Evolutionary conservation across 306 rosid genomes (phyloP).

Genomic region (Carpinus viminea): DNA sequence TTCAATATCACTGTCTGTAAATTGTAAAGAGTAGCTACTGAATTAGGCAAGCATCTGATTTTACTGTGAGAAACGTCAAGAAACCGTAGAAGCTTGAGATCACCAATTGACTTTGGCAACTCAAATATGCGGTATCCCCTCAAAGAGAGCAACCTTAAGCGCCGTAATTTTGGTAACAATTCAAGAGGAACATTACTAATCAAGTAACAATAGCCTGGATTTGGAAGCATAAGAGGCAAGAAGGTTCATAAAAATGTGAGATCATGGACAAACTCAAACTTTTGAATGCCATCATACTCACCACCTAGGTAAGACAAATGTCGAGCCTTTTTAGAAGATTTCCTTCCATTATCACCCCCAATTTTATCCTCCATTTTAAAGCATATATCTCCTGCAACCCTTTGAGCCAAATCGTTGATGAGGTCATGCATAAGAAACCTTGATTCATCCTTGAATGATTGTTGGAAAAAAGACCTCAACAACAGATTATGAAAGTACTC

Average conservation of each 20-base stretch:
- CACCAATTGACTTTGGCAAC: neutral
- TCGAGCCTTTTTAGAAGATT: neutral
- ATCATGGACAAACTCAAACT: neutral
- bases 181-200: neutral
- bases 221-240: neutral
- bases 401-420: slow-evolving; percentile 2
- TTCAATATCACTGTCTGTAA: slow-evolving; percentile 2
- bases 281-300: too few relatives aligned
- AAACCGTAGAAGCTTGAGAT: neutral
- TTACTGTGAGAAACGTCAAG: neutral
- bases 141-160: neutral
- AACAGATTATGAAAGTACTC: neutral
- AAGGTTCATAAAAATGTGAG: slow-evolving; percentile 61
- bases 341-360: too few relatives aligned
- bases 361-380: rapidly evolving
- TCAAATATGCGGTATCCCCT: neutral
- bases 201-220: too few relatives aligned
- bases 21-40: too few relatives aligned
- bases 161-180: neutral
- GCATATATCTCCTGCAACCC: too few relatives aligned
- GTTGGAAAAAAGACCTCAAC: neutral
- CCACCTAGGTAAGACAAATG: neutral
- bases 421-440: neutral
- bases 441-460: neutral
- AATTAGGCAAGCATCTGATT: too few relatives aligned